These are phyloP conservation scores for Coemansia reversa DNA, from an alignment of 192 early-diverging fungal genomes.

Conservation along the genomic window DNA sequence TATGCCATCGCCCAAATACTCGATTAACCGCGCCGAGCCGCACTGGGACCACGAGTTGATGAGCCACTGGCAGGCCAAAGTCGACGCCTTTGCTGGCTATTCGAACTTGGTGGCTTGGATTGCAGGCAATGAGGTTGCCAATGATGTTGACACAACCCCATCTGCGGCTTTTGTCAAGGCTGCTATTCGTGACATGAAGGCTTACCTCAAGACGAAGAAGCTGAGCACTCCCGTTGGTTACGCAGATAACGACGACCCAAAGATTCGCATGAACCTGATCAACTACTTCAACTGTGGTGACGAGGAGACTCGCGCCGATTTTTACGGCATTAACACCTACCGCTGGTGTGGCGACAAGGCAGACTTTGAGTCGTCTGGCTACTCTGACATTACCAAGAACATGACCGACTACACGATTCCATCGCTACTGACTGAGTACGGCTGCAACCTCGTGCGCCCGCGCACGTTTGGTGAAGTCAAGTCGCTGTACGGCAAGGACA, in stretches of 20 bases:
- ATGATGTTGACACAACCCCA: slow-evolving; percentile 59
- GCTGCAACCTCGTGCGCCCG: slow-evolving; percentile 67
- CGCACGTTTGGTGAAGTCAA: slow-evolving; percentile 68
- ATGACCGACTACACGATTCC: slow-evolving; percentile 63
- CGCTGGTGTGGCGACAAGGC: slow-evolving; percentile 70
- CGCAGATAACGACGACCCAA: slow-evolving; percentile 70
- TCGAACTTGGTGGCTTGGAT: slow-evolving; percentile 66
- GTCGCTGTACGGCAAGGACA: slow-evolving; percentile 67
- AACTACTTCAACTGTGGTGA: slow-evolving; percentile 72
- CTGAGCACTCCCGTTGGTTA: slow-evolving; percentile 73
- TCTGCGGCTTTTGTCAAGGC: slow-evolving; percentile 70
- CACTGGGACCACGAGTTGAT: slow-evolving; percentile 59
- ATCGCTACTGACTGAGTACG: slow-evolving; percentile 74
- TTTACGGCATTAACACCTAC: slow-evolving; percentile 74
- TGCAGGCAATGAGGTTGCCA: slow-evolving; percentile 76
- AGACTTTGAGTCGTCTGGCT: slow-evolving; percentile 67
- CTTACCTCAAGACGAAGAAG: slow-evolving; percentile 55
- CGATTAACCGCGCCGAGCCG: slow-evolving; percentile 68
- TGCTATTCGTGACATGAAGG: slow-evolving; percentile 65
- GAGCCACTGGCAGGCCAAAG: slow-evolving; percentile 58
- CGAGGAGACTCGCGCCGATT: slow-evolving; percentile 61
- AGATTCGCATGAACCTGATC: slow-evolving; percentile 64
- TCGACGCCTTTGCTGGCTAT: slow-evolving; percentile 68
- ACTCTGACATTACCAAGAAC: slow-evolving; percentile 62
- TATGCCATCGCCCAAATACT: slow-evolving; percentile 58